Conservation (phyloP, 75 land plant genomes). For the Cupressus sempervirens region DNA sequence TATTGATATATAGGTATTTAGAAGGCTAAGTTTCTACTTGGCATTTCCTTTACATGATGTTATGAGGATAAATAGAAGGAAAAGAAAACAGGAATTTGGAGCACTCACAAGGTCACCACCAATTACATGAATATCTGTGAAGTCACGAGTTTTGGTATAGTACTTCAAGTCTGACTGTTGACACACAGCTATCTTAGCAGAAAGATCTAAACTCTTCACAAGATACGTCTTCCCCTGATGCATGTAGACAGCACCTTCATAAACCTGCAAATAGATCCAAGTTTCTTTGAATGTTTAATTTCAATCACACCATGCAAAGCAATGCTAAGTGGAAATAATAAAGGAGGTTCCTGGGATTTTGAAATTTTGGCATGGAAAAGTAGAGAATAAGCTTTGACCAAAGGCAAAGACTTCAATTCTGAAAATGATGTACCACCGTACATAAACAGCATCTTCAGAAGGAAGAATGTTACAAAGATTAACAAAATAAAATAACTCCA, state of each 20-base stretch:
- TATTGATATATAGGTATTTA: background rate
- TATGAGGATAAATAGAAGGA: background rate
- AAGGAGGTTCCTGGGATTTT: background rate
- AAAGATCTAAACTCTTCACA: conserved; percentile 60
- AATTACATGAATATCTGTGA: conserved; percentile 85
- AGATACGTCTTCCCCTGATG: conserved; percentile 86
- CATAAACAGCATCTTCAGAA: background rate
- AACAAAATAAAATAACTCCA: background rate
- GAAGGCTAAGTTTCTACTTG: background rate
- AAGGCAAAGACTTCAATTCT: background rate
- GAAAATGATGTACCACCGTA: background rate
- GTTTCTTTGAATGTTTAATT: background rate
- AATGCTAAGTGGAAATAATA: background rate
- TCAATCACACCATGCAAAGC: background rate
- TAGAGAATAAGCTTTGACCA: background rate
- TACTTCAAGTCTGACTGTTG: conserved; percentile 79
- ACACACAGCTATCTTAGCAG: conserved; percentile 75
- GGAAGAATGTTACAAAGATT: background rate
- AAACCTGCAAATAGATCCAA: conserved; percentile 56
- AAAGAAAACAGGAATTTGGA: background rate
- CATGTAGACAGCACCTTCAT: conserved; percentile 98
- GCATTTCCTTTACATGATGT: background rate
- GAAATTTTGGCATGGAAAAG: background rate
- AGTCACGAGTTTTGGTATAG: conserved; percentile 91
- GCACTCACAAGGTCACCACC: conserved; percentile 79